Percentiles rank a stretch among this genome's conserved stretches.
Conservation (phyloP, 1,284 basidiomycete species). For the Megacollybia platyphylla region DNA sequence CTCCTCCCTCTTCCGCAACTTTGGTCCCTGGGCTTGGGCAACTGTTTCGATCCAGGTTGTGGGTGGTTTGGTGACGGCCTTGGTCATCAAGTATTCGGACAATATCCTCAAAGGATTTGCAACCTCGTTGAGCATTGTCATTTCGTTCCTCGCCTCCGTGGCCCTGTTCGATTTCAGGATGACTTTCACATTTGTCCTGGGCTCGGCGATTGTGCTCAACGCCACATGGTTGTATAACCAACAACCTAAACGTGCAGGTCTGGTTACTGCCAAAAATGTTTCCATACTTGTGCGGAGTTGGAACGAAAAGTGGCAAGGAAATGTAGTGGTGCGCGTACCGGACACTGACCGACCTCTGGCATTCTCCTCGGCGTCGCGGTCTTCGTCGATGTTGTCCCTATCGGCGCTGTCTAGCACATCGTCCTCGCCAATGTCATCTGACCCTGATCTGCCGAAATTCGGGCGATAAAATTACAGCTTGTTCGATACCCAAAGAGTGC, state of each 20-base stretch:
- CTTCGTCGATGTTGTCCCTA: conserved; percentile 12
- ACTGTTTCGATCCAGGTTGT: conserved; percentile 84
- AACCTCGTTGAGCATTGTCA: conserved; percentile 83
- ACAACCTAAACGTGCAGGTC: conserved; percentile 21
- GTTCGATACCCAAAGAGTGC: no score
- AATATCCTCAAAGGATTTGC: conserved; percentile 93
- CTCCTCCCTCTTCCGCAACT: conserved; percentile 55
- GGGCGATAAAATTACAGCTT: not conserved
- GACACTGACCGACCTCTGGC: not conserved
- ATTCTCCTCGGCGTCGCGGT: conserved; percentile 11
- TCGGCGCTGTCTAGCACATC: not conserved
- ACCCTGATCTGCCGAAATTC: not conserved
- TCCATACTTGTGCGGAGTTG: conserved; percentile 11
- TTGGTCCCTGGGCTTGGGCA: conserved; percentile 85
- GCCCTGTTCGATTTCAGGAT: conserved; percentile 82
- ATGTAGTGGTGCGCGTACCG: conserved; percentile 5
- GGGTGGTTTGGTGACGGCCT: conserved; percentile 82
- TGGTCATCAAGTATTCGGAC: conserved; percentile 80
- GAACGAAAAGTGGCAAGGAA: conserved; percentile 17
- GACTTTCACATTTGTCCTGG: conserved; percentile 74
- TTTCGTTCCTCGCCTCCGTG: conserved; percentile 86
- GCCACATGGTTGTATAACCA: conserved; percentile 85
- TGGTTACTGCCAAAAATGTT: conserved; percentile 9
- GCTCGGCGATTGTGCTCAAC: conserved; percentile 70
- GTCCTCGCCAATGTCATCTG: not conserved